Evolutionary conservation across 495 filamentous ascomycete species (phyloP), one percentile per base, ranked within the genome.

Genomic region (Extremus antarcticus): DNA sequence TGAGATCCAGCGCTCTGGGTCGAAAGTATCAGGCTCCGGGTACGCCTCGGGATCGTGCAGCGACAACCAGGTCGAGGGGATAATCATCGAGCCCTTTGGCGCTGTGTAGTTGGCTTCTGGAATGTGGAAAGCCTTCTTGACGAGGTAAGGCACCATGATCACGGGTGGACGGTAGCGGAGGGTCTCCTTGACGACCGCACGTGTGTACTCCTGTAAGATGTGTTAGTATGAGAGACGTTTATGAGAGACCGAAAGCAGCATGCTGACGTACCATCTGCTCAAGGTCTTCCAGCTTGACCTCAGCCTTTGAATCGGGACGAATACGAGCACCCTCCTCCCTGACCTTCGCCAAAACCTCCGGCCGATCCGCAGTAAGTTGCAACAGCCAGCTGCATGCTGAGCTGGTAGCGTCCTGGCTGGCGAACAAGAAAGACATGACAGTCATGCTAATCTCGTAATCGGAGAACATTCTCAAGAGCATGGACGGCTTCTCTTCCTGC

Each of bases 371-470:
- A 76, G 91, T 82, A 62, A 88, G 78, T 70, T 98, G 92, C 79
- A 95, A 94, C 59, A 97, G 71, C 87, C 92, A 97, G 46, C 90
- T 96, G 57, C 78, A 79, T 53, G 94, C 94, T 55, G 87, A 90
- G 69, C 85, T 90, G 53, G 92, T 95, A 51, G 92, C 92, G 69
- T 98, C 92, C 72, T 98, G 92, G 29, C 89, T 94, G 47, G 94
- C 92, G 72, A 98, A 98, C 50, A 98, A 77, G 79, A 98, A 96
- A 53, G 92, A 96, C 74, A 97, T 94, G 58, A 98, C 63, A 10
- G 94, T 97, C 76, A 92, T 88, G 52, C 89, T 76, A 66, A 98
- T 95, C 70, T 98, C 92, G 57, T 82, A 88, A 64, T 98, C 86
- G 70, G 80, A 82, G 71, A 98, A 98, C 32, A 86, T 79, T 63